Percentiles rank a stretch among this genome's conserved stretches.
Conservation (phyloP, 78 protist species). For the Dictyostelium brefeldianum region DNA sequence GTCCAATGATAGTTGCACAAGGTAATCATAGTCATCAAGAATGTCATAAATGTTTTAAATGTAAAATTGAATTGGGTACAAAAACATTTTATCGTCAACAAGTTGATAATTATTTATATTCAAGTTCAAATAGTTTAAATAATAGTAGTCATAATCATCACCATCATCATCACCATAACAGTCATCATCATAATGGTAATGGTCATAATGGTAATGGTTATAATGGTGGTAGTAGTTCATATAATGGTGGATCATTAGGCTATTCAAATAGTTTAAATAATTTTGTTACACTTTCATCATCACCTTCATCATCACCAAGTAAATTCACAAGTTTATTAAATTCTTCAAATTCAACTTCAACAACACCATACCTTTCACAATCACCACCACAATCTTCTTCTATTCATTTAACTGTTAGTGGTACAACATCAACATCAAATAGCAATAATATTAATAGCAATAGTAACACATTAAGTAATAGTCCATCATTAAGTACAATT, state of each 20-base stretch:
- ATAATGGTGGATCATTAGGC: background rate
- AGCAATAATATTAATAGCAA: background rate
- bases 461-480: background rate
- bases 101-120: background rate
- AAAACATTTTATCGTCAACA: conserved; percentile 69
- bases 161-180: background rate
- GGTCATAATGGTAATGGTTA: background rate
- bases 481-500: background rate
- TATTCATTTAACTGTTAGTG: background rate
- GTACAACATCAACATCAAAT: too few species aligned
- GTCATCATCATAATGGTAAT: background rate
- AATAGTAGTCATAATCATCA: background rate
- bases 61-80: conserved; percentile 24
- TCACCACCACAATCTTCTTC: background rate
- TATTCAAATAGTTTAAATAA: conserved; percentile 8
- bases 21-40: conserved; percentile 60
- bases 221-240: background rate
- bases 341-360: background rate
- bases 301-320: conserved; percentile 27
- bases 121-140: background rate
- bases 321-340: background rate
- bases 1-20: conserved; percentile 57
- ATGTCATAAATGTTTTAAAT: conserved; percentile 58
- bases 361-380: background rate
- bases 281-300: conserved; percentile 32